A percentile compares a stretch with the other conserved stretches of the same genome.
These are phyloP conservation scores for Taiozyma sp. DNA, from an alignment of 1,139 yeast genomes.

Conservation along the genomic window DNA sequence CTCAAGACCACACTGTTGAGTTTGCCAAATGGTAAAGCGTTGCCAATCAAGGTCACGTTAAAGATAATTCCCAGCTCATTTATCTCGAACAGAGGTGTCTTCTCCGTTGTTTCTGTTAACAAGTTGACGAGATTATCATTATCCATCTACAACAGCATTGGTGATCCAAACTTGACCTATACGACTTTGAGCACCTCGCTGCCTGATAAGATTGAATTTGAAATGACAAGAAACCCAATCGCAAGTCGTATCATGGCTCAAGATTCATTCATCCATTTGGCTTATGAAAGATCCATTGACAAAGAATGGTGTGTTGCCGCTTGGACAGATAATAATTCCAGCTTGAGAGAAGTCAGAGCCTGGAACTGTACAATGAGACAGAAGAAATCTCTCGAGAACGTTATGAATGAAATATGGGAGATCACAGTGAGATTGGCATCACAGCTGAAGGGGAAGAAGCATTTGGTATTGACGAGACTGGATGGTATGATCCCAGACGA, in stretches of 20 bases:
- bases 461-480: conserved; percentile 60
- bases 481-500: conserved; percentile 75
- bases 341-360: conserved; percentile 54
- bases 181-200: conserved; percentile 28
- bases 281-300: conserved; percentile 79
- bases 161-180: conserved; percentile 28
- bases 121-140: conserved; percentile 48
- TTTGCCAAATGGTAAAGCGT: conserved; percentile 36
- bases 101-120: conserved; percentile 44
- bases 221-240: conserved; percentile 35
- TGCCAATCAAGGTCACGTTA: conserved; percentile 43
- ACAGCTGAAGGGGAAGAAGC: conserved; percentile 41
- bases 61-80: conserved; percentile 54
- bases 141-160: conserved; percentile 58
- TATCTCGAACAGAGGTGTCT: conserved; percentile 39
- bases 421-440: conserved; percentile 38
- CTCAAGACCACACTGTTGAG: conserved; percentile 39
- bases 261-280: conserved; percentile 77
- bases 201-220: conserved; percentile 43
- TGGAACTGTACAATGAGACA: conserved; percentile 50
- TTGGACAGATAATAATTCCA: conserved; percentile 85
- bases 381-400: conserved; percentile 45
- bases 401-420: conserved; percentile 55
- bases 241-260: conserved; percentile 39
- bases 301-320: conserved; percentile 82